Evolutionary conservation across 768 basidiomycete species (phyloP), one percentile per base, ranked within the genome.

Genomic region (Russula ochroleuca): DNA sequence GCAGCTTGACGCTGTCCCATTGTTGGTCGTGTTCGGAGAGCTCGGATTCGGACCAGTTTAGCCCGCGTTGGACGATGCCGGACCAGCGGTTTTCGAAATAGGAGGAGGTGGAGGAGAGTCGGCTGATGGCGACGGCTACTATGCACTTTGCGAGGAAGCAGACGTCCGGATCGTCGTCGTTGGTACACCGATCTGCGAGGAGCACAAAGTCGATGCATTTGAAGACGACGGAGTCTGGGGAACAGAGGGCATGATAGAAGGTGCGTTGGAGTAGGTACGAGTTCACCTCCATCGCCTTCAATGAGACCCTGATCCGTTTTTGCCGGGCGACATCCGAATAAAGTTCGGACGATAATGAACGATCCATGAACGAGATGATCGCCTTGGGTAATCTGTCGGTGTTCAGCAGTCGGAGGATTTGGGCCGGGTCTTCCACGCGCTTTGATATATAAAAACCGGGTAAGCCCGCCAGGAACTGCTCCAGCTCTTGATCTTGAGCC

Each of bases 371-470:
- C n/a, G 57, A 47, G 2, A 63, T 9, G 21, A 58, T 59, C 7
- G 56, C 49, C 13, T n/a, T 51, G 41, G 62, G 62, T 2, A 58
- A 15, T 59, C 17, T 21, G 25, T 52, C 15, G 25, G 37, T 59
- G 33, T 52, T 58, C 3, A 49, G 21, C 14, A 21, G 23, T 31
- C 41, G 23, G 35, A 63, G 51, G 19, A 59, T 51, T 23, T 52
- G 25, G 4, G 62, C 31, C 3, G 48, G 55, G n/a, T 53, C 43
- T 53, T 58, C 41, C 23, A 63, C 50, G 13, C n/a, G 41, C 3
- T 51, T 59, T n/a, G 62, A 63, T 7, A 15, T 31, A 23, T 63
- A 63, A 15, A 63, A 63, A 13, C n/a, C 28, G 5, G 62, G 62
- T n/a, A 63, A 23, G n/a, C 57, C 57, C 2, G 43, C 43, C n/a